Evolutionary conservation across 2,329 filamentous ascomycete species (phyloP).

Genomic region (Diaporthe helianthi): DNA sequence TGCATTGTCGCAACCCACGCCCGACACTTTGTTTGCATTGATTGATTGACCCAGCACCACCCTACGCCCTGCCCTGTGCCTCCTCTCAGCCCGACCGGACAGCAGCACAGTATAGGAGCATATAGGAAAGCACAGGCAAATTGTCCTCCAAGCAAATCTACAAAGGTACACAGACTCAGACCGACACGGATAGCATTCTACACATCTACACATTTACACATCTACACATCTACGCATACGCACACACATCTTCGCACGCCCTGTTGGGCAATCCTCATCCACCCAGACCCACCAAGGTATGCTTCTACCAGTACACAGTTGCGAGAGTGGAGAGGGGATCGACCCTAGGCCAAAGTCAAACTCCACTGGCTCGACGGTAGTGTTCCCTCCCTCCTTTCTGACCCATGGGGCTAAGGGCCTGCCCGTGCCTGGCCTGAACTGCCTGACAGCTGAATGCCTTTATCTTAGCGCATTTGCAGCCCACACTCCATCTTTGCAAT

Average conservation of each 20-base stretch:
- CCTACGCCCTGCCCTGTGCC: slow-evolving; percentile 2
- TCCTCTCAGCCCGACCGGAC: background rate
- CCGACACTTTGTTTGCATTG: slow-evolving; percentile 25
- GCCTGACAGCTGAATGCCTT: slow-evolving; percentile 36
- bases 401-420: background rate
- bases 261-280: background rate
- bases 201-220: background rate
- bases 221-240: background rate
- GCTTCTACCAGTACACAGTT: background rate
- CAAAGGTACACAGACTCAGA: background rate
- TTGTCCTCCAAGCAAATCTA: background rate
- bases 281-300: background rate
- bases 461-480: slow-evolving; percentile 35
- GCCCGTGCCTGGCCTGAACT: slow-evolving; percentile 24
- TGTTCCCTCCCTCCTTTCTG: slow-evolving; percentile 1
- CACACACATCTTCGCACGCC: background rate
- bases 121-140: background rate
- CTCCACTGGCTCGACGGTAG: slow-evolving; percentile 25
- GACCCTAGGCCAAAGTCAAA: slow-evolving; percentile 27
- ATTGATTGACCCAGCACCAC: slow-evolving; percentile 17
- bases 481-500: slow-evolving; percentile 29
- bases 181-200: background rate
- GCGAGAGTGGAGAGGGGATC: slow-evolving; percentile 3
- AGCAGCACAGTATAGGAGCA: background rate
- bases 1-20: slow-evolving; percentile 23